These are phyloP conservation scores for Extremus antarcticus DNA, from an alignment of 495 filamentous ascomycete species.

Conservation along the genomic window DNA sequence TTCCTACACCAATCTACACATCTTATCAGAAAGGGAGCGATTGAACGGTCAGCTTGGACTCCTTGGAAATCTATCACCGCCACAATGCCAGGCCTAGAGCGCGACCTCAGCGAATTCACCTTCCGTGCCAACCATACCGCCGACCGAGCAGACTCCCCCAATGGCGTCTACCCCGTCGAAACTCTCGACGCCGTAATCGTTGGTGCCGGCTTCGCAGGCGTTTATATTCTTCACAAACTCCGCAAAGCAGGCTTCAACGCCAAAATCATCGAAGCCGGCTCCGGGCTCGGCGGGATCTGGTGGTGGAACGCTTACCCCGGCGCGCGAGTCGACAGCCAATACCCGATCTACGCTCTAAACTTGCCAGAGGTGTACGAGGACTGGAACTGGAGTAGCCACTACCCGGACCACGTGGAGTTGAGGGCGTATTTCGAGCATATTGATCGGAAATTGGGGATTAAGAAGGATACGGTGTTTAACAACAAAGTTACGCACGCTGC, in stretches of 20 bases:
- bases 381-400: constrained; percentile 44
- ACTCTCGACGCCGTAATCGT: constrained; percentile 42
- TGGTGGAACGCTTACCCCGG: constrained; percentile 21
- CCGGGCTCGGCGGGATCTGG: constrained; percentile 23
- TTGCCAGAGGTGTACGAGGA: constrained; percentile 42
- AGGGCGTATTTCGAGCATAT: constrained; percentile 46
- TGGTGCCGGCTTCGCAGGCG: constrained; percentile 34
- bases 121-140: background rate
- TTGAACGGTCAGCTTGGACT: too few species aligned
- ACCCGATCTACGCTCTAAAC: constrained; percentile 42
- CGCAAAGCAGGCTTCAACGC: constrained; percentile 24
- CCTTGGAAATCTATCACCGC: background rate
- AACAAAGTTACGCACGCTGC: constrained; percentile 36
- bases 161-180: constrained; percentile 1
- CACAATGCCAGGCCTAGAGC: background rate
- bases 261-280: constrained; percentile 25
- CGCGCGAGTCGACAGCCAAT: constrained; percentile 39
- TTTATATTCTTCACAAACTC: constrained; percentile 19
- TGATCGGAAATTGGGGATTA: constrained; percentile 40
- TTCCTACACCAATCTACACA: too few species aligned
- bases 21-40: too few species aligned
- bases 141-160: background rate
- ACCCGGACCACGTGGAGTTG: constrained; percentile 42
- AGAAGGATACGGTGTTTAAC: constrained; percentile 42
- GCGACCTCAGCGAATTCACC: background rate